Evolutionary conservation across 2,329 filamentous ascomycete species (phyloP).

Genomic region (Colletotrichum lindemuthianum): DNA sequence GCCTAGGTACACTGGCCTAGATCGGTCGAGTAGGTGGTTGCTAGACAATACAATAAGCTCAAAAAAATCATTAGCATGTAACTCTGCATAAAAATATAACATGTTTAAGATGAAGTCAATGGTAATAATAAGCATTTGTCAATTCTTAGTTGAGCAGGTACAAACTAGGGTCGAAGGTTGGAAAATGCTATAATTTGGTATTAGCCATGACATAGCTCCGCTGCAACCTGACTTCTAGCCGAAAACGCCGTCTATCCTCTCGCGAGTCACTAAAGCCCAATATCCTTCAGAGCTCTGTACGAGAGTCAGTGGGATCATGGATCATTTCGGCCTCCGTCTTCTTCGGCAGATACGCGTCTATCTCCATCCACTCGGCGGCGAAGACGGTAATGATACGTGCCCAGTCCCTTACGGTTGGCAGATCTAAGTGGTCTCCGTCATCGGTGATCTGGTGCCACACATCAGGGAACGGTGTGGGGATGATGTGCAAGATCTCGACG

Average conservation of each 20-base stretch:
- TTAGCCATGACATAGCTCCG: neutral
- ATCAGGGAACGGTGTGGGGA: constrained; percentile 81
- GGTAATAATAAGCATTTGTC: too few species aligned
- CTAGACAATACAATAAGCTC: too few species aligned
- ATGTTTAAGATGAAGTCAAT: too few species aligned
- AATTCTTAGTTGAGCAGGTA: too few species aligned
- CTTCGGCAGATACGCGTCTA: constrained; percentile 57
- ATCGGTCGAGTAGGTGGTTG: too few species aligned
- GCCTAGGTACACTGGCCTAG: neutral
- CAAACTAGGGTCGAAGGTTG: neutral
- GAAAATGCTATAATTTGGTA: neutral
- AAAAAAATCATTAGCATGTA: neutral
- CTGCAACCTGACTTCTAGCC: neutral
- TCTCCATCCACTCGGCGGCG: constrained; percentile 90
- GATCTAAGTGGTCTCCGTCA: constrained; percentile 85
- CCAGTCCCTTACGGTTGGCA: constrained; percentile 87
- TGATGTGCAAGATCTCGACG: constrained; percentile 89
- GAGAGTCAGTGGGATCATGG: constrained; percentile 28
- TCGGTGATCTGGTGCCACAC: constrained; percentile 92
- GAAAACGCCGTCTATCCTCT: neutral
- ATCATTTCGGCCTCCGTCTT: constrained; percentile 38
- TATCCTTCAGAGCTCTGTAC: constrained; percentile 24
- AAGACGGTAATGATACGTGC: constrained; percentile 85
- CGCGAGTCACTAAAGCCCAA: neutral
- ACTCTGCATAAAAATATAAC: neutral